Conservation (phyloP, 345 rosid species). For the Citrus reticulata region DNA sequence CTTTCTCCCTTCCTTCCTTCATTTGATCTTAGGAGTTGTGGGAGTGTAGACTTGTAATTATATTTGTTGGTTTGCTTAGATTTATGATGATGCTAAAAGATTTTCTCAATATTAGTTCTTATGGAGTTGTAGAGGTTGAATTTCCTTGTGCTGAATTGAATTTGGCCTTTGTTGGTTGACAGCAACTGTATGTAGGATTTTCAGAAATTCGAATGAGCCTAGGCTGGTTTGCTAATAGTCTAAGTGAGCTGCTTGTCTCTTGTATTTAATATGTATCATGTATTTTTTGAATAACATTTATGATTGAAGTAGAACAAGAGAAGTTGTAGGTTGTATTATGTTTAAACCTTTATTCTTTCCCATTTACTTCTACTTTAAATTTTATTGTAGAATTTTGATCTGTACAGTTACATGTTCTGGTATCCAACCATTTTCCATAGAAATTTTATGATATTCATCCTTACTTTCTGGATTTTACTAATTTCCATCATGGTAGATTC, state of each 20-base stretch:
- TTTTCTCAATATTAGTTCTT: background rate
- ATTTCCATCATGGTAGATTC: background rate
- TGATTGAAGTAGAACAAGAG: background rate
- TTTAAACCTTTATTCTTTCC: background rate
- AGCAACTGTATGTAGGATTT: background rate
- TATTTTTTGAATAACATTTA: background rate
- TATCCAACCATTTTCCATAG: background rate
- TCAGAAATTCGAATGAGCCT: background rate
- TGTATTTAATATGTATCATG: background rate
- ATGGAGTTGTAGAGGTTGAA: background rate
- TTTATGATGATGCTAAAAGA: background rate
- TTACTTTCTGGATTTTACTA: background rate
- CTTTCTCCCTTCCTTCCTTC: constrained; percentile 3
- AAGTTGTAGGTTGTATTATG: background rate
- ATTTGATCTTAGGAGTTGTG: background rate
- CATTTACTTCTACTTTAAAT: background rate
- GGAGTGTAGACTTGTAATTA: background rate
- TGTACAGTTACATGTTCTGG: background rate
- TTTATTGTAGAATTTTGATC: background rate
- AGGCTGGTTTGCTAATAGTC: background rate
- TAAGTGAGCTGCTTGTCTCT: background rate
- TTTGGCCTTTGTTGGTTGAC: background rate
- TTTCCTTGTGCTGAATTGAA: background rate
- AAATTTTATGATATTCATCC: background rate
- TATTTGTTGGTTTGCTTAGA: background rate